phyloP scores from a whole-genome alignment of 805 yeast species.

The Candida nanaspora region DNA sequence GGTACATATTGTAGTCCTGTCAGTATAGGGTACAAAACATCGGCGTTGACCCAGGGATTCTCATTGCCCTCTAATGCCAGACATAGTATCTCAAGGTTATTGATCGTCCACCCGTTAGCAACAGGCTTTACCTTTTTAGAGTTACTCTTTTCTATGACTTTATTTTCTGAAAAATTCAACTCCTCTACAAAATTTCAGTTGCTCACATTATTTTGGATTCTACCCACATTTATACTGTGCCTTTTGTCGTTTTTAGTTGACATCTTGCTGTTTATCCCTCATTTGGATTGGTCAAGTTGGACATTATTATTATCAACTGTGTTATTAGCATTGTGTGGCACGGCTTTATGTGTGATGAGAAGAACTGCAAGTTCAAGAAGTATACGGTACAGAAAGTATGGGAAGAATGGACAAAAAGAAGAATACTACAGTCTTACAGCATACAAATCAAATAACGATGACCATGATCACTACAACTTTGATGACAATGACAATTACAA shows the following conservation, averaged over 20 bases:
- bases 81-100: conserved; percentile 47
- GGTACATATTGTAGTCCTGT: conserved; percentile 30
- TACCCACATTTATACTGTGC: conserved; percentile 63
- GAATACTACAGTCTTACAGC: conserved; percentile 11
- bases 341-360: conserved; percentile 65
- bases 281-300: conserved; percentile 84
- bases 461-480: background rate
- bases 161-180: conserved; percentile 29
- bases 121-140: conserved; percentile 46
- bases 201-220: conserved; percentile 46
- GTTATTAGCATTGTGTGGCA: conserved; percentile 53
- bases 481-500: background rate
- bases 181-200: conserved; percentile 37
- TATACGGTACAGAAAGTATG: conserved; percentile 1
- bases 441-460: conserved; percentile 4
- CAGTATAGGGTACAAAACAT: conserved; percentile 35
- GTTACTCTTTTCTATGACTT: conserved; percentile 30
- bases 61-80: conserved; percentile 54
- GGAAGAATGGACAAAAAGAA: conserved; percentile 2
- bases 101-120: conserved; percentile 64
- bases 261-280: conserved; percentile 67
- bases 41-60: conserved; percentile 29
- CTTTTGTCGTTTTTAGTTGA: conserved; percentile 78
- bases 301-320: conserved; percentile 63
- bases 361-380: conserved; percentile 52